Base-by-base conservation (phyloP, 805 yeast species). In the Kodamaea lidongshanica region DNA sequence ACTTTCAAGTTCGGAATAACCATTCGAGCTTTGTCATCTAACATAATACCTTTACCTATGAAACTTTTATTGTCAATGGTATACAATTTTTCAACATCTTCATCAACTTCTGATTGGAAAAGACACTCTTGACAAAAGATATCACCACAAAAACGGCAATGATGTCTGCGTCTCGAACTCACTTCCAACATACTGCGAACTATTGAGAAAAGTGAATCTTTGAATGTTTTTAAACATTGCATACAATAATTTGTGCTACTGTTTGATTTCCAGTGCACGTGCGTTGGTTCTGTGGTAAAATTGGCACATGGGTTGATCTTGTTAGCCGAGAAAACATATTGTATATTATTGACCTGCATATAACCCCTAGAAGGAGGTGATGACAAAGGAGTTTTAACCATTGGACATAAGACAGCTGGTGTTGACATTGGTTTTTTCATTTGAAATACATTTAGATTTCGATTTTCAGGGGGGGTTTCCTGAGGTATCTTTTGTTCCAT, bases 381-480 rank as follows among this genome's bases (percentile, higher is more conserved):
- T n/a, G n/a, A n/a, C n/a, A n/a, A n/a, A n/a, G n/a, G n/a, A n/a
- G n/a, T n/a, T n/a, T n/a, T n/a, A n/a, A 24, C 27, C 17, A 19
- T 40, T 7, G 74, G 73, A 18, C 77, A 49, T 32, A 72, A 55
- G 10, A 72, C 77, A 2, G 77, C 73, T 4, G 79, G 79, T 2
- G 66, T 52, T 43, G 67, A 61, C 35, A 67, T 48, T 4, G 74
- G 72, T 27, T 68, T 54, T 33, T 62, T 69, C 24, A 63, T 59
- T 35, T 63, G 65, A 42, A 70, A 67, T 22, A 72, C n/a, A n/a
- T n/a, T n/a, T n/a, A n/a, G n/a, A n/a, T n/a, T n/a, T n/a, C n/a
- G n/a, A n/a, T n/a, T n/a, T n/a, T n/a, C n/a, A n/a, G n/a, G n/a
- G n/a, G n/a, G n/a, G n/a, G n/a, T n/a, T n/a, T n/a, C n/a, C n/a